Evolutionary conservation across 495 filamentous ascomycete genomes (phyloP).

Genomic region (Astrothelium subdiscretum): DNA sequence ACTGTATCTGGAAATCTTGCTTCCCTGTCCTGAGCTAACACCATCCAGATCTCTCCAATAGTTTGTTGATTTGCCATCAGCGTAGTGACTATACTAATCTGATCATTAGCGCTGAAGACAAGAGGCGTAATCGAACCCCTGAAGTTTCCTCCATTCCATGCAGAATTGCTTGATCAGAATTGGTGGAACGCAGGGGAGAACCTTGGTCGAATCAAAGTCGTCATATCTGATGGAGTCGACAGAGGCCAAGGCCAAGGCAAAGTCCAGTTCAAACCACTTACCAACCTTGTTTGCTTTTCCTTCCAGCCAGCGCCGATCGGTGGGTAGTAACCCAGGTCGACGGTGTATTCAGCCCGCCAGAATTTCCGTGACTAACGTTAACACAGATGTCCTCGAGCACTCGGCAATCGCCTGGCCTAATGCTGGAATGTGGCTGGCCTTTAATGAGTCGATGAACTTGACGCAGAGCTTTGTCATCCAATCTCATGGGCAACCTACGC

Average conservation of each 20-base stretch:
- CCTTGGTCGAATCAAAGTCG: conserved; percentile 62
- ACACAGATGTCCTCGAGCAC: conserved; percentile 15
- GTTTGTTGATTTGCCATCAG: neutral
- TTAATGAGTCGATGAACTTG: neutral
- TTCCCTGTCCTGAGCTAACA: neutral
- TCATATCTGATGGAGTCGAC: conserved; percentile 58
- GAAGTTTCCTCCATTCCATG: conserved; percentile 63
- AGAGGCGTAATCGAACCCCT: conserved; percentile 38
- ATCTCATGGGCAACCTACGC: neutral
- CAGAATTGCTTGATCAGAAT: conserved; percentile 55
- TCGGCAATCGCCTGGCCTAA: conserved; percentile 19
- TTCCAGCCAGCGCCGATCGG: conserved; percentile 80
- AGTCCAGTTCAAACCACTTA: conserved; percentile 54
- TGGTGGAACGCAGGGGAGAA: conserved; percentile 64
- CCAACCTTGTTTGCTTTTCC: conserved; percentile 65
- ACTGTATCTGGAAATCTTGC: neutral
- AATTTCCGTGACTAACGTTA: conserved; percentile 3
- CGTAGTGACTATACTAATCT: neutral
- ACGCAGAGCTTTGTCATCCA: neutral
- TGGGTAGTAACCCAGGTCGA: too few relatives aligned
- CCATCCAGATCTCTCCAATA: neutral
- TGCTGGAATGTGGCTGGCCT: conserved; percentile 3
- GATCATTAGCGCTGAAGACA: neutral
- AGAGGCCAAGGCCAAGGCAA: conserved; percentile 30
- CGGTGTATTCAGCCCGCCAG: neutral